phyloP scores from a whole-genome alignment of 1,284 basidiomycete species.

The Puccinia hordei region DNA sequence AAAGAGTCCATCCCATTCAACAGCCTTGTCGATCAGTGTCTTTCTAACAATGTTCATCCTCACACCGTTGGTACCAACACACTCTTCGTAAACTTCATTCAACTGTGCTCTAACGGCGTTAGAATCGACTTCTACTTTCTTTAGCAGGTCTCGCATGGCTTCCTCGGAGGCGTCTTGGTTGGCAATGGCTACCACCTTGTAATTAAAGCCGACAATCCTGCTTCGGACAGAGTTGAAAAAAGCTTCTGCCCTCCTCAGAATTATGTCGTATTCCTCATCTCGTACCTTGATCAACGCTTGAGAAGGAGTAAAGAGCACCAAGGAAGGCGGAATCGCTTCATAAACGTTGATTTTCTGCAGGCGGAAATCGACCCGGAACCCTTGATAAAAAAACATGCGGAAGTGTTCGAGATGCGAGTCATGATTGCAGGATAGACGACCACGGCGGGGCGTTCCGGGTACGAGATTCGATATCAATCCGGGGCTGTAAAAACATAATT shows the following conservation, averaged over 20 bases:
- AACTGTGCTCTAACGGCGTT: conserved; percentile 38
- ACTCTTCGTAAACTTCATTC: conserved; percentile 70
- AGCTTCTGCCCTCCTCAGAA: conserved; percentile 71
- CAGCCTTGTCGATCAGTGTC: conserved; percentile 86
- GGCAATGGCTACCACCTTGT: conserved; percentile 43
- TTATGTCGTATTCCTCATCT: conserved; percentile 79
- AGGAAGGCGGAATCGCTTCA: conserved; percentile 87
- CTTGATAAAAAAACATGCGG: conserved; percentile 77
- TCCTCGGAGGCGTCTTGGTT: conserved; percentile 57
- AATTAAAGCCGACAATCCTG: conserved; percentile 63
- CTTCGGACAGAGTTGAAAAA: conserved; percentile 66
- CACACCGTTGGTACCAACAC: conserved; percentile 78
- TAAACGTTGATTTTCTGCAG: conserved; percentile 78
- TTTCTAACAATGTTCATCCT: conserved; percentile 84
- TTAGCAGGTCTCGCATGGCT: conserved; percentile 75
- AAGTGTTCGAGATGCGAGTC: conserved; percentile 92
- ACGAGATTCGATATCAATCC: conserved; percentile 64
- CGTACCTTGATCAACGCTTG: conserved; percentile 84
- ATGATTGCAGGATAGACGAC: conserved; percentile 69
- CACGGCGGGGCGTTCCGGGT: not conserved
- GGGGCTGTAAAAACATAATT: conserved; percentile 85
- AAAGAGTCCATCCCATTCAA: conserved; percentile 91
- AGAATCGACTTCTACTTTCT: conserved; percentile 60
- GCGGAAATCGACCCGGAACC: conserved; percentile 81
- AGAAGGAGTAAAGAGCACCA: conserved; percentile 77